phyloP scores from a whole-genome alignment of 768 basidiomycete species.

The Dictyophora rubrovolvata region DNA sequence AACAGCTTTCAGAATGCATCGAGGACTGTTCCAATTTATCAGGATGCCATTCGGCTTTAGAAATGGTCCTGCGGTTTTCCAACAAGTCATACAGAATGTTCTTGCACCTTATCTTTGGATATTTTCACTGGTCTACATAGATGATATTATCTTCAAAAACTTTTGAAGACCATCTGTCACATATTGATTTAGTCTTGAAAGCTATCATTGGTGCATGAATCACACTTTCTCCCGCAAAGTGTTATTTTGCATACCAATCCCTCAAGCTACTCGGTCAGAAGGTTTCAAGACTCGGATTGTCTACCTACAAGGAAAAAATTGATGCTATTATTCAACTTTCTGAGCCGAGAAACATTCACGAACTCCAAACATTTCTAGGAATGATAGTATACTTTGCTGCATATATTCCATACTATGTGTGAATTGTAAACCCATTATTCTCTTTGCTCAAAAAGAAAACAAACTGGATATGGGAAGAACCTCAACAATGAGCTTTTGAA shows the following conservation, averaged over 20 bases:
- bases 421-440: constrained; percentile 26
- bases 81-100: constrained; percentile 30
- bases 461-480: constrained; percentile 16
- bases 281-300: constrained; percentile 27
- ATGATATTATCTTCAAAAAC: constrained; percentile 25
- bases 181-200: constrained; percentile 18
- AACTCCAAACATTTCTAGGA: constrained; percentile 26
- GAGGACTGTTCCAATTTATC: constrained; percentile 30
- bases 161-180: background rate
- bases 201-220: constrained; percentile 21
- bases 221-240: constrained; percentile 27
- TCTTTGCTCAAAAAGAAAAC: constrained; percentile 21
- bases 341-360: constrained; percentile 15
- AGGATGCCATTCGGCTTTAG: constrained; percentile 30
- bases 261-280: constrained; percentile 30
- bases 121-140: constrained; percentile 32
- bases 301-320: constrained; percentile 28
- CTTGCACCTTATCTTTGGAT: constrained; percentile 29
- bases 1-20: constrained; percentile 29
- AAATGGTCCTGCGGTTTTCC: constrained; percentile 29
- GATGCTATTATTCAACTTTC: constrained; percentile 23
- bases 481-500: constrained; percentile 21
- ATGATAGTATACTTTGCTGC: constrained; percentile 29
- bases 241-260: constrained; percentile 24
- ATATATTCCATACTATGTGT: constrained; percentile 28